Conservation (phyloP, 768 basidiomycete species). For the Phanerodontia chrysosporium region DNA sequence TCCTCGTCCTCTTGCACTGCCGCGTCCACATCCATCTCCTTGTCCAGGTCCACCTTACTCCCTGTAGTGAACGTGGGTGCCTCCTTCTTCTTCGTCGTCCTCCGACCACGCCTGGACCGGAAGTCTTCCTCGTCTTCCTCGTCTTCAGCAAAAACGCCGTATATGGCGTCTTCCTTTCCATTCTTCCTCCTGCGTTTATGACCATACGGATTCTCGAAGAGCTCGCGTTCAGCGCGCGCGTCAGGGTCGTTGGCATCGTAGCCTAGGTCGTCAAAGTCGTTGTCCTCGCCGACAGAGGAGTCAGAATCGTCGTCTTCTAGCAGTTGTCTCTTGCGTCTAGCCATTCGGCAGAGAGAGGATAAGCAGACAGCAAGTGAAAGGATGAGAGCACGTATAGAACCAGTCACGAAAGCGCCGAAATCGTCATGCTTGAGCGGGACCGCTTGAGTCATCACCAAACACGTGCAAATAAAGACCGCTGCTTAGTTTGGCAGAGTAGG, state of each 20-base stretch:
- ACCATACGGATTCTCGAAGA: slow-evolving; percentile 75
- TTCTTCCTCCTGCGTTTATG: slow-evolving; percentile 62
- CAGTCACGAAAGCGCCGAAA: background rate
- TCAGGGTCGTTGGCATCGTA: slow-evolving; percentile 53
- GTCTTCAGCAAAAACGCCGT: slow-evolving; percentile 71
- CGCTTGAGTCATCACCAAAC: background rate
- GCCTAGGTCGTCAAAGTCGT: slow-evolving; percentile 35
- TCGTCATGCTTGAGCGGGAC: background rate
- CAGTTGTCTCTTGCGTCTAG: slow-evolving; percentile 69
- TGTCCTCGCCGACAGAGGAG: slow-evolving; percentile 53
- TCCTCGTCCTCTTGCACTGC: slow-evolving; percentile 35
- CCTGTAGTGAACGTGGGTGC: slow-evolving; percentile 72
- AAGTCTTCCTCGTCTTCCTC: slow-evolving; percentile 47
- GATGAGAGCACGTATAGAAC: background rate
- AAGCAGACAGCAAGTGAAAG: background rate
- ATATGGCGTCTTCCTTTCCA: slow-evolving; percentile 69
- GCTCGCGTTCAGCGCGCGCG: slow-evolving; percentile 64
- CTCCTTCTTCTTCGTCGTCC: slow-evolving; percentile 66
- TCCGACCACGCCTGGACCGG: slow-evolving; percentile 21
- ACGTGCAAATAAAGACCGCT: background rate
- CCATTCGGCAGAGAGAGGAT: slow-evolving; percentile 41
- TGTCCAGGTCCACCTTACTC: slow-evolving; percentile 37
- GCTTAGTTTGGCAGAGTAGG: too few relatives aligned
- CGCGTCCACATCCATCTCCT: slow-evolving; percentile 38
- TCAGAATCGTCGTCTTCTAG: slow-evolving; percentile 72